These are phyloP conservation scores for Monilinia aucupariae DNA, from an alignment of 2,329 filamentous ascomycete genomes.

Conservation along the genomic window DNA sequence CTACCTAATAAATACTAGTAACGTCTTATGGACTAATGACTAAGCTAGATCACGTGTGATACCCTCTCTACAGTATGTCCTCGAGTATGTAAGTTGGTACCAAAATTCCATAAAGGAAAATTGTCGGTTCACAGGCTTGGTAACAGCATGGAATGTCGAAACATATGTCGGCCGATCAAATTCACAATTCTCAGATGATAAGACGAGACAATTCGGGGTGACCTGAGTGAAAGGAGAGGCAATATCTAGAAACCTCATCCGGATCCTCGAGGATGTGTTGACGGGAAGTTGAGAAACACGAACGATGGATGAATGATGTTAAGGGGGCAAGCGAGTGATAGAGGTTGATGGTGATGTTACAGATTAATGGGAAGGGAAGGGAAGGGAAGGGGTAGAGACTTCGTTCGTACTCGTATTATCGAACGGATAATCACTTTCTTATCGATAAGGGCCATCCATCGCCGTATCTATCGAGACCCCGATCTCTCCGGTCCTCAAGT, in stretches of 20 bases:
- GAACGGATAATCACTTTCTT: too few relatives aligned
- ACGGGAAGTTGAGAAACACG: too few relatives aligned
- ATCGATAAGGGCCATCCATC: too few relatives aligned
- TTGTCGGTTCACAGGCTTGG: background rate
- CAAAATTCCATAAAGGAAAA: background rate
- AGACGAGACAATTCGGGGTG: background rate
- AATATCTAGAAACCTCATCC: too few relatives aligned
- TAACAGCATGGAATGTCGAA: background rate
- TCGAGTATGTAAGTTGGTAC: background rate
- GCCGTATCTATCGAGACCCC: too few relatives aligned
- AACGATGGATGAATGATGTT: background rate
- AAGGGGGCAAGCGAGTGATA: background rate
- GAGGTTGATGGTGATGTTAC: background rate
- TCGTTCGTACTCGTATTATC: too few relatives aligned
- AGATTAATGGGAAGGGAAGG: background rate
- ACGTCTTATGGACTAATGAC: too few relatives aligned
- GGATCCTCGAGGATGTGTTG: too few relatives aligned
- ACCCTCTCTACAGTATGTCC: too few relatives aligned
- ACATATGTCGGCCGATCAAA: constrained; percentile 5
- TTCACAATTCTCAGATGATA: constrained; percentile 3
- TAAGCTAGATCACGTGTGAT: too few relatives aligned
- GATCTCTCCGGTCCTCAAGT: too few relatives aligned
- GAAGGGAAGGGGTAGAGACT: background rate
- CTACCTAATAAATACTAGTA: too few relatives aligned
- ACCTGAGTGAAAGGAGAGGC: background rate